Percentiles rank a stretch among this genome's conserved stretches.
Evolutionary conservation across 164 flowering plant genomes (phyloP).

Genomic region (Vitis cinerea): DNA sequence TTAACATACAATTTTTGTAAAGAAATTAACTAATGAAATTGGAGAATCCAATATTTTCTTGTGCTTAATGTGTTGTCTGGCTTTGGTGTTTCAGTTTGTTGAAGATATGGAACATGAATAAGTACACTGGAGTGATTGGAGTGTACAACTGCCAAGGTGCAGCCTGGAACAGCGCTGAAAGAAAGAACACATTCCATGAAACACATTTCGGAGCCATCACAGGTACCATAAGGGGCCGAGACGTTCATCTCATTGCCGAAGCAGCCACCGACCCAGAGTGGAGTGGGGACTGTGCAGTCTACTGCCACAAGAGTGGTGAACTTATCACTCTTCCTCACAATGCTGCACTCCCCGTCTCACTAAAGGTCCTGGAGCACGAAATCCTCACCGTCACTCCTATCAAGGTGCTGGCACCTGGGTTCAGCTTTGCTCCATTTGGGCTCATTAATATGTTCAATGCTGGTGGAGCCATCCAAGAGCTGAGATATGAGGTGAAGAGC

Average conservation of each 20-base stretch:
- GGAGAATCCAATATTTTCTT: background rate
- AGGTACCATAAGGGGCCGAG: conserved; percentile 51
- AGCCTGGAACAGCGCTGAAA: conserved; percentile 72
- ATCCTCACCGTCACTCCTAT: conserved; percentile 70
- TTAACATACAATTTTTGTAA: no score
- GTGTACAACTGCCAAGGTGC: conserved; percentile 99
- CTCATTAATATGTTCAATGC: conserved; percentile 68
- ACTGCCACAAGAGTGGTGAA: conserved; percentile 47
- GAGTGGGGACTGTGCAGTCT: conserved; percentile 65
- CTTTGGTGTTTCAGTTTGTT: conserved; percentile 50
- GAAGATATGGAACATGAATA: conserved; percentile 99
- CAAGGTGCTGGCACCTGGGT: conserved; percentile 47
- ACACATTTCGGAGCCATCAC: conserved; percentile 54
- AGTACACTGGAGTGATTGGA: conserved; percentile 82
- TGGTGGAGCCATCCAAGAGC: conserved; percentile 67
- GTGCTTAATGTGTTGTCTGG: background rate
- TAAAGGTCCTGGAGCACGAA: conserved; percentile 68
- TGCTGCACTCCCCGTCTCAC: conserved; percentile 59
- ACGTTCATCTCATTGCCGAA: conserved; percentile 67
- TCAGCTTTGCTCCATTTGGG: conserved; percentile 70
- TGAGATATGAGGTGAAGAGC: conserved; percentile 34
- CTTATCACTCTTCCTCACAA: conserved; percentile 47
- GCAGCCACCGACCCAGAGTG: conserved; percentile 51
- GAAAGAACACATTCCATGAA: conserved; percentile 69
- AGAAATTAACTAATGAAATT: no score